These are phyloP conservation scores for Phanerochaete carnosa DNA, from an alignment of 768 basidiomycete species.

Conservation along the genomic window DNA sequence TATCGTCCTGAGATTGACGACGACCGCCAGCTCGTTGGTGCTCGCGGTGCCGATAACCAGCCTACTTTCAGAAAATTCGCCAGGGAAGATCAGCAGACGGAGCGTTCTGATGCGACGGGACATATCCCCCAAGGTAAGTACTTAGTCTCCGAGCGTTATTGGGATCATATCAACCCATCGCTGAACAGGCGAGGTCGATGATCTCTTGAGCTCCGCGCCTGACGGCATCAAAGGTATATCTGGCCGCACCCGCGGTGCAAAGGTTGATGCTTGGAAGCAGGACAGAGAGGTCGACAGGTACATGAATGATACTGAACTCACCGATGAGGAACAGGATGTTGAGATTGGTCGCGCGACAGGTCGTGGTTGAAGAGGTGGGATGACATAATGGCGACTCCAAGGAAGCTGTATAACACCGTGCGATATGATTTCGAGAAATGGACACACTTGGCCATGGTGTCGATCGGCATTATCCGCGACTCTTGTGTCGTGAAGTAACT, in stretches of 20 bases:
- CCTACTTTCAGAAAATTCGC: slow-evolving; percentile 16
- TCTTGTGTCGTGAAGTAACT: too few relatives aligned
- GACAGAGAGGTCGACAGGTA: slow-evolving; percentile 21
- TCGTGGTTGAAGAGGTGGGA: background rate
- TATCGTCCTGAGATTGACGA: slow-evolving; percentile 16
- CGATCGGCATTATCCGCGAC: too few relatives aligned
- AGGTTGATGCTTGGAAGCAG: slow-evolving; percentile 23
- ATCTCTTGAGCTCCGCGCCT: slow-evolving; percentile 12
- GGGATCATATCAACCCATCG: background rate
- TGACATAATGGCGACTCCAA: too few relatives aligned
- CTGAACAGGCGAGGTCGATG: slow-evolving; percentile 23
- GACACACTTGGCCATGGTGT: too few relatives aligned
- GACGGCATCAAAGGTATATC: slow-evolving; percentile 16
- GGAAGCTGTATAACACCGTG: too few relatives aligned
- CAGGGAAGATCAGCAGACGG: slow-evolving; percentile 21
- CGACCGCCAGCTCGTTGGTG: slow-evolving; percentile 16
- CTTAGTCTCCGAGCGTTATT: background rate
- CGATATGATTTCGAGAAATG: too few relatives aligned
- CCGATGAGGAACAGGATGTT: slow-evolving; percentile 17
- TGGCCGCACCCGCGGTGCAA: slow-evolving; percentile 21
- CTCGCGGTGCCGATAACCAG: slow-evolving; percentile 23
- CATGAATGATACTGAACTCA: slow-evolving; percentile 14
- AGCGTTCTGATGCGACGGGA: slow-evolving; percentile 17
- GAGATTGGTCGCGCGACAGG: slow-evolving; percentile 18
- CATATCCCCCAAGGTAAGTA: slow-evolving; percentile 18